These are phyloP conservation scores for Sugiyamaella mastotermitis DNA, from an alignment of 805 yeast species.

Conservation along the genomic window DNA sequence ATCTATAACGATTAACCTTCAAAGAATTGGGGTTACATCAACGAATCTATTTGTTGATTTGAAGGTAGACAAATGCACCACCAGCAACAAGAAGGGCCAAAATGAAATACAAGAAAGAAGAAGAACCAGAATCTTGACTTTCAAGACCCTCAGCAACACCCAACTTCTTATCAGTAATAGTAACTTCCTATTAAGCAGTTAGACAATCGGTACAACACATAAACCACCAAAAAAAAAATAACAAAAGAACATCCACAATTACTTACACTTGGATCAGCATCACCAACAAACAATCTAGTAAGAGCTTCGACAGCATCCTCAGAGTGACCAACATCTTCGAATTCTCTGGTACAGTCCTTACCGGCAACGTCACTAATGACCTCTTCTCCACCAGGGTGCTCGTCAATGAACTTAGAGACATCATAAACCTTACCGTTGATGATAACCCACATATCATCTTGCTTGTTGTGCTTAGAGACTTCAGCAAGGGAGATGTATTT, in stretches of 20 bases:
- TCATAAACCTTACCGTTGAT: constrained; percentile 65
- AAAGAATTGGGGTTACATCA: constrained; percentile 3
- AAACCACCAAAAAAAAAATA: not conserved
- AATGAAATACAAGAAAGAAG: constrained; percentile 23
- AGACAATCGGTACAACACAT: not conserved
- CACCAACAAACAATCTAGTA: constrained; percentile 66
- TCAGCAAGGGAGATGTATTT: constrained; percentile 35
- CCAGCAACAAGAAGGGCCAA: constrained; percentile 30
- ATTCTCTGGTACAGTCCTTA: constrained; percentile 63
- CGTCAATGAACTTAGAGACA: constrained; percentile 46
- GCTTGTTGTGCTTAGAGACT: constrained; percentile 39
- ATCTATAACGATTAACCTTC: not conserved
- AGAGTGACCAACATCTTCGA: constrained; percentile 93
- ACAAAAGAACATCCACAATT: not conserved
- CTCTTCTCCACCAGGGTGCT: constrained; percentile 85
- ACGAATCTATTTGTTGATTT: constrained; percentile 19
- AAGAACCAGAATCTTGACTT: constrained; percentile 16
- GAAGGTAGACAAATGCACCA: constrained; percentile 30
- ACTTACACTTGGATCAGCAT: constrained; percentile 50
- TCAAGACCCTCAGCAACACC: constrained; percentile 20
- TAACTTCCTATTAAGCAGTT: constrained; percentile 9
- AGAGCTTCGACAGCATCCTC: constrained; percentile 87
- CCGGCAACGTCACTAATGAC: constrained; percentile 76
- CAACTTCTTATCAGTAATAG: constrained; percentile 9
- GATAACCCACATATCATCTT: constrained; percentile 66